phyloP scores from a whole-genome alignment of 805 yeast genomes.

The Teunomyces panamensis region DNA sequence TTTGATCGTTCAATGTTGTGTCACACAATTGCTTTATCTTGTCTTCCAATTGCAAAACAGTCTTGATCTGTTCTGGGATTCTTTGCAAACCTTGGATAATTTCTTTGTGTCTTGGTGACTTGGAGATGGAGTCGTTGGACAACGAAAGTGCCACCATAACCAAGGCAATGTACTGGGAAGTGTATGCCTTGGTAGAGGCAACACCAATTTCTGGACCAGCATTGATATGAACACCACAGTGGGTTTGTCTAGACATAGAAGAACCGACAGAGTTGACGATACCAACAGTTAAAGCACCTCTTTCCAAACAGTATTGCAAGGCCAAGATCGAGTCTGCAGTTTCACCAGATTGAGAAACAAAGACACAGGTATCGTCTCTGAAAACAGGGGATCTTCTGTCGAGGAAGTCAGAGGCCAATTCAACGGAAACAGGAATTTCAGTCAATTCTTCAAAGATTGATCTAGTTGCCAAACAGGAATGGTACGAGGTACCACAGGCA shows the following conservation, averaged over 20 bases:
- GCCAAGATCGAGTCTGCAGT: conserved; percentile 97
- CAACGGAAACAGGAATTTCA: conserved; percentile 90
- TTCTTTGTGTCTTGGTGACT: conserved; percentile 69
- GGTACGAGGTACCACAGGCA: conserved; percentile 99
- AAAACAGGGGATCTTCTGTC: conserved; percentile 96
- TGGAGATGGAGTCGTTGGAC: conserved; percentile 85
- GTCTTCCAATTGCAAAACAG: conserved; percentile 70
- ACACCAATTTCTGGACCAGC: conserved; percentile 99
- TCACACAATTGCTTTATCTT: conserved; percentile 74
- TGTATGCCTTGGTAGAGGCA: conserved; percentile 98
- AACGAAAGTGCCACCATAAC: conserved; percentile 96
- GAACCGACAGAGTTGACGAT: conserved; percentile 98
- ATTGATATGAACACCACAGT: conserved; percentile 98
- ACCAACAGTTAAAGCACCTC: conserved; percentile 97
- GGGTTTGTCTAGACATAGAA: conserved; percentile 91
- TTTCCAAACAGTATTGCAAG: conserved; percentile 89
- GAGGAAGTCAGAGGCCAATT: conserved; percentile 89
- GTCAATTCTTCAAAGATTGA: conserved; percentile 95
- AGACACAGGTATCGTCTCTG: conserved; percentile 96
- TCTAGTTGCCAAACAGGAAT: conserved; percentile 96
- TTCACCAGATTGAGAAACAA: conserved; percentile 98
- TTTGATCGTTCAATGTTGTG: conserved; percentile 69
- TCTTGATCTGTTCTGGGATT: conserved; percentile 82
- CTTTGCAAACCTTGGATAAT: conserved; percentile 81
- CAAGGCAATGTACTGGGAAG: conserved; percentile 95